Evolutionary conservation across 1,139 yeast genomes (phyloP), one percentile per base, ranked within the genome.

Genomic region (Schizosaccharomyces versatilis): DNA sequence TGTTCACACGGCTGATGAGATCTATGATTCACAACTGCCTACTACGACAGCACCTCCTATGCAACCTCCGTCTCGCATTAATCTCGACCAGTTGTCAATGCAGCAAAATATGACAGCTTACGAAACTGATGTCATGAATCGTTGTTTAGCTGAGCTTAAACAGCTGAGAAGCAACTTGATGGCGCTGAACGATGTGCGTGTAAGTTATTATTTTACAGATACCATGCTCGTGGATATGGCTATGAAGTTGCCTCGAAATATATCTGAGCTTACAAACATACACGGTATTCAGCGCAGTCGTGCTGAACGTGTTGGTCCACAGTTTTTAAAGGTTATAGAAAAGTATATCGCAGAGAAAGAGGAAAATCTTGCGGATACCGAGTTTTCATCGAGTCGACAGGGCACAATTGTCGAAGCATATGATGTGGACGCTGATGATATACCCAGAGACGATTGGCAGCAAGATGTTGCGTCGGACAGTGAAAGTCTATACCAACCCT

Each of bases 151-250:
- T 12, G 57, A 55, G 40, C 51, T 53, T 40, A 48, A 49, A 19
- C 47, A 36, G 7, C 49, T 48, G n/a, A 38, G 57, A 14, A 53
- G 51, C 17, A 41, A 47, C 3, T 38, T 55, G 36, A 47, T 42
- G 32, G 49, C 53, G 17, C 36, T 53, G 38, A 47, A 51, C 14
- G 55, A 55, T 36, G 17, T 47, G 12, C 47, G 54, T 10, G 42
- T 42, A 8, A 49, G 44, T 8, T 48, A 55, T 6, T 48, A 51
- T 3, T 55, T 55, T 38, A 47, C 57, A 14, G 57, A 55, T 55
- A 47, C 53, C 17, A 40, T 53, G n/a, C 49, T 55, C n/a, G 41
- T 14, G 15, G 54, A 49, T 36, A 55, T 55, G 36, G 57, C 57
- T 2, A 51, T 41, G 10, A 47, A 48, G 1, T 24, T 55, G 10